Base-by-base conservation (phyloP, 495 filamentous ascomycete species). In the Aspergillus steynii region DNA sequence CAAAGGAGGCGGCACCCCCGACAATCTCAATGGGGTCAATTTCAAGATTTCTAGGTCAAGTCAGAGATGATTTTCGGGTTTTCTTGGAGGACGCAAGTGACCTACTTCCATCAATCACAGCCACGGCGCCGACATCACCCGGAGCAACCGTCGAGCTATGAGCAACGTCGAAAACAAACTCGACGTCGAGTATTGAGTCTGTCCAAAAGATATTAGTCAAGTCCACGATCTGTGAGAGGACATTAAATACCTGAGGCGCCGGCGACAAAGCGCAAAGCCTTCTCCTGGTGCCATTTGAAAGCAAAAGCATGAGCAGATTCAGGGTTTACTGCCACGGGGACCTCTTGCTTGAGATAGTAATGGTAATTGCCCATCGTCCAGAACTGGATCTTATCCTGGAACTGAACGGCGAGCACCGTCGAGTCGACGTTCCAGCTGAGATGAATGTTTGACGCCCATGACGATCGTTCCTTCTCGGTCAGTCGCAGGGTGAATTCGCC, bases 361-460 rank as follows among this genome's bases (percentile, higher is more conserved):
- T 99, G 90, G 67, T 99, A 99, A 70, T 99, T 99, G 8, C 93
- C 90, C 80, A 89, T 95, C 2, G 91, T 96, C 93, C 95, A 99
- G n/a, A 98, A 77, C 65, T 99, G 95, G 15, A 94, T 77, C 47
- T 88, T 82, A 63, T 96, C 86, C 48, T 78, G 76, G 67, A 93
- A 85, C 26, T 82, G 82, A 9, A 97, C 88, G 3, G 95, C 95
- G 27, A 99, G 82, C 14, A 96, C 91, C 4, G 89, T 91, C 0
- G 95, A 98, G 67, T 98, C 94, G 15, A 86, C 75, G 62, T 97
- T 98, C 95, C 95, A 99, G 56, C 83, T 80, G 5, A 99, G 71
- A 0, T 78, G 71, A 48, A 97, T 85, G 37, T 82, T 74, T 26
- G 80, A 79, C 3, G 79, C 83, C 67, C 78, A 82, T 8, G 77